These are phyloP conservation scores for Penstemon newberryi DNA, from an alignment of 257 asterid genomes.

Conservation along the genomic window DNA sequence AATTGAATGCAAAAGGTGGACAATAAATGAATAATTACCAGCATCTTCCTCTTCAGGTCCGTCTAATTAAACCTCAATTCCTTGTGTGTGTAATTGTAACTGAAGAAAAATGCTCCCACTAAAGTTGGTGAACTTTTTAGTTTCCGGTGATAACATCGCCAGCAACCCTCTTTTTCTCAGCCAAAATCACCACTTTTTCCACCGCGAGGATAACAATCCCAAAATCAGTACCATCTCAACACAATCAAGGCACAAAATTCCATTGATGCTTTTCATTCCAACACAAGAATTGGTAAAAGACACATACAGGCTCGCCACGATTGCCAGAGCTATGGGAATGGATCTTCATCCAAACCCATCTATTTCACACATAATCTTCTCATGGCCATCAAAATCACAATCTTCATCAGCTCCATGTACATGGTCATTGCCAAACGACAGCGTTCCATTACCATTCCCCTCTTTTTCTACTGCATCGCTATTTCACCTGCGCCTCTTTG, in stretches of 20 bases:
- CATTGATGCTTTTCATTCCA: conserved; percentile 55
- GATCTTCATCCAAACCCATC: conserved; percentile 63
- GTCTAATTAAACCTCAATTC: no score
- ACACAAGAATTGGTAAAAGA: conserved; percentile 54
- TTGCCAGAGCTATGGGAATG: conserved; percentile 61
- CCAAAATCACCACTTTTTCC: conserved; percentile 34
- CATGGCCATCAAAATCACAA: conserved; percentile 47
- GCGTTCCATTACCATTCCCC: conserved; percentile 65
- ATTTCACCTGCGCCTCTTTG: conserved; percentile 61
- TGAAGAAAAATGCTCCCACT: conserved; percentile 44
- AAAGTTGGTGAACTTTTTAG: conserved; percentile 44
- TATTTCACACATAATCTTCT: conserved; percentile 64
- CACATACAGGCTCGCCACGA: conserved; percentile 53
- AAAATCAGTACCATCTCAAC: conserved; percentile 14
- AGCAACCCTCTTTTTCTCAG: conserved; percentile 36
- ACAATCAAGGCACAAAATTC: conserved; percentile 32
- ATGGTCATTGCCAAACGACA: conserved; percentile 45
- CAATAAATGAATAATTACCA: no score
- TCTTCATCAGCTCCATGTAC: conserved; percentile 20
- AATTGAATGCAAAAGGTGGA: no score
- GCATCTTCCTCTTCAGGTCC: no score
- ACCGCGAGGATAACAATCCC: conserved; percentile 20
- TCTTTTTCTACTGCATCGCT: conserved; percentile 54
- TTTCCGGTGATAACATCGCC: conserved; percentile 42
- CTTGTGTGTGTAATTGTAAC: no score